These are phyloP conservation scores for Neurospora tetrasperma DNA, from an alignment of 495 filamentous ascomycete species.

Conservation along the genomic window DNA sequence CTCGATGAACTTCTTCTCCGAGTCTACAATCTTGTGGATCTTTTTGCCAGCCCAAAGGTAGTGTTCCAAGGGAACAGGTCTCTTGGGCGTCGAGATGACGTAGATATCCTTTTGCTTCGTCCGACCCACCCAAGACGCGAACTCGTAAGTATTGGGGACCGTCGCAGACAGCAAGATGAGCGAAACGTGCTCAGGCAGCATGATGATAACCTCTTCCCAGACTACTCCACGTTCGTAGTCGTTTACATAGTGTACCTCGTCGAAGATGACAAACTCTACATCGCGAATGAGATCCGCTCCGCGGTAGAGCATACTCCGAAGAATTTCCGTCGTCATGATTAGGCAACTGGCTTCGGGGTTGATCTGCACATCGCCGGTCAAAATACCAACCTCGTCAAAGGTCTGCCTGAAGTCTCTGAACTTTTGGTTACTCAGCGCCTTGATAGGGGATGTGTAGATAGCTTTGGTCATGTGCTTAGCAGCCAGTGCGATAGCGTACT, in stretches of 20 bases:
- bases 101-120: constrained; percentile 99
- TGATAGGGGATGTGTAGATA: constrained; percentile 98
- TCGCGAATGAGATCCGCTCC: constrained; percentile 94
- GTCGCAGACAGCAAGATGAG: constrained; percentile 92
- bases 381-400: constrained; percentile 92
- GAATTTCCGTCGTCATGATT: constrained; percentile 98
- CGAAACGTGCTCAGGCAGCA: constrained; percentile 94
- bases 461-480: constrained; percentile 98
- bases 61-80: constrained; percentile 90
- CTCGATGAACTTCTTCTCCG: constrained; percentile 82
- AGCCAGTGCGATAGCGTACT: constrained; percentile 93
- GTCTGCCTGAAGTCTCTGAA: constrained; percentile 84
- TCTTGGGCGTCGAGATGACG: constrained; percentile 93
- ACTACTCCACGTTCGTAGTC: constrained; percentile 95
- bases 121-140: constrained; percentile 95
- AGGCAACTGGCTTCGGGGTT: constrained; percentile 95
- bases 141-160: constrained; percentile 94
- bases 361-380: constrained; percentile 97
- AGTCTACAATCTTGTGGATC: constrained; percentile 89
- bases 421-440: constrained; percentile 97
- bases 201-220: constrained; percentile 99
- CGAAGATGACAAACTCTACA: constrained; percentile 98
- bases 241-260: constrained; percentile 98
- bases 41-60: constrained; percentile 89
- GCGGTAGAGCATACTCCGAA: constrained; percentile 95